Base-by-base conservation (phyloP, 495 filamentous ascomycete genomes). In the Lasiosphaeris hirsuta region DNA sequence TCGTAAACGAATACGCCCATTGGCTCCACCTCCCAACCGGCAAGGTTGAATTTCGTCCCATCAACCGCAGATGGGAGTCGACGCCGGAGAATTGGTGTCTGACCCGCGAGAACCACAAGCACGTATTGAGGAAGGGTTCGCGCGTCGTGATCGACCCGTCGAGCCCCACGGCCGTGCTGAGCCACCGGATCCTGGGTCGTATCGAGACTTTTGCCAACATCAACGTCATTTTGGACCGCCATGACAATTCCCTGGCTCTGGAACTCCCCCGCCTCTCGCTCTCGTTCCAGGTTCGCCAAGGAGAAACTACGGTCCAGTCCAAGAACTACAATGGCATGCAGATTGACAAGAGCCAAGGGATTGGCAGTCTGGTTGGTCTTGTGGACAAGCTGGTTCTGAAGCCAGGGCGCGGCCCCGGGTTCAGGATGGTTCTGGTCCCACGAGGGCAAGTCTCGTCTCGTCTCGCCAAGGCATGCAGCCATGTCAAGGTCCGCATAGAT, bases 331-430 rank as follows among this genome's bases (percentile, higher is more conserved):
- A 43, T 1, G 78, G 76, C 0, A 84, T 84, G 78, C 43, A 56
- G 1, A 63, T 90, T 4, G 84, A 85, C 62, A 33, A 47, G 1
- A 44, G 69, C 23, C 86, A 87, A 59, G 66, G 62, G 0, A 56
- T 85, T 5, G 78, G 72, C 0, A 77, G 81, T 0, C 61, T 88
- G 7, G 58, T 75, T 57, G 84, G 86, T 0, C 72, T 90, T 9
- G 15, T 52, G 1, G 83, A 71, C 58, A 82, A 75, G 47, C 72
- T 89, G 7, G 65, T 87, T 14, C 68, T 88, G 0, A 61, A 63
- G 15, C 59, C 57, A 71, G 14, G 42, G 54, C 5, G 23, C 1
- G 34, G 40, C 0, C 17, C 14, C 13, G 19, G 58, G 14, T 56
- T 51, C 46, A 76, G 78, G n/a, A 60, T 69, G 11, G 64, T 84